Evolutionary conservation across 306 rosid genomes (phyloP), one percentile per base, ranked within the genome.

Genomic region (Ormosia semicastrata): DNA sequence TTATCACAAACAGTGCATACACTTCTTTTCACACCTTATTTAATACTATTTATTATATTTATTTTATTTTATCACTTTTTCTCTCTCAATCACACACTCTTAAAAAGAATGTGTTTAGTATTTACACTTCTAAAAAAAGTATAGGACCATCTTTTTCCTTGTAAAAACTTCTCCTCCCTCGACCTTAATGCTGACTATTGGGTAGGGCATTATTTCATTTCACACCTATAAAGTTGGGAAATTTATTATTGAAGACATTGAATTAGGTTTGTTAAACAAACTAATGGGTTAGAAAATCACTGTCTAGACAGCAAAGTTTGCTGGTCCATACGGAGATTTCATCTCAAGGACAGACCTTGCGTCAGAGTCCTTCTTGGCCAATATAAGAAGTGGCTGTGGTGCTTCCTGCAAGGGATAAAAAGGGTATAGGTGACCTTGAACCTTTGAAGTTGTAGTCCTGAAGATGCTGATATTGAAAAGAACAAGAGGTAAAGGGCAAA

Each of bases 331-430:
- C 17, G 82, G 76, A 7, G 32, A 73, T 32, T 57, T 76, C 56
- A 12, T 76, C 10, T 36, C 69, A 15, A 1, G 5, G 49, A 15
- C 29, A 1, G 24, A 24, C 24, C 7, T 82, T 64, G 5, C 39
- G 66, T 9, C 36, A 58, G 34, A 46, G 13, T 36, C 50, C 82
- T 34, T 57, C 39, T 18, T 24, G 9, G 7, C 40, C 3, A 43
- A 63, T 54, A 53, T 75, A 59, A 83, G 63, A 71, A 54, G 86
- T 83, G 91, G 89, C 17, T 76, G 83, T 75, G 73, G 81, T 78
- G 66, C 24, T 36, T 71, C 72, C 57, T 30, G 12, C 7, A 32
- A 36, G 70, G 77, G 80, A 40, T 36, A 64, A 66, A 73, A 73
- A 33, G 9, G 39, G 46, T 54, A 81, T 46, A 37, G 43, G 17